phyloP scores from a whole-genome alignment of 202 grass and related monocot species.

The Digitaria exilis region DNA sequence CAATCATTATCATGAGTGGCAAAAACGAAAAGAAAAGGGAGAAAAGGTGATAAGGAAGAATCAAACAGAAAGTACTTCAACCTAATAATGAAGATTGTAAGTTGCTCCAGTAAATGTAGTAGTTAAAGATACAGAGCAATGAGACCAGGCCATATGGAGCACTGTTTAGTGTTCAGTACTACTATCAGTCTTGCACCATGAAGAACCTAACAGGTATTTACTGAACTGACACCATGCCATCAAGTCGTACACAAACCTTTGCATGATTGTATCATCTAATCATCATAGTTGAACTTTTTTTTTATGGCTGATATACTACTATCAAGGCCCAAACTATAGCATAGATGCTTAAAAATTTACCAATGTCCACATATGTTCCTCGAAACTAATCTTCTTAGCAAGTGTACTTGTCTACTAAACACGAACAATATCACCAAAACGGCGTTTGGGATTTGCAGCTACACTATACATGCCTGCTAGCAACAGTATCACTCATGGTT shows the following conservation, averaged over 20 bases:
- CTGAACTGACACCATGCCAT: not conserved
- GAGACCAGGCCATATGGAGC: not conserved
- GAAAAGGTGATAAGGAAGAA: not conserved
- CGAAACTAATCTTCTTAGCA: not conserved
- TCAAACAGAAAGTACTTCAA: conserved; percentile 18
- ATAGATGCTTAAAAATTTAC: not conserved
- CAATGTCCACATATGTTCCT: not conserved
- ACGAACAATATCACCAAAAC: not conserved
- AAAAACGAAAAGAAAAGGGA: not conserved
- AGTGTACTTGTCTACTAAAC: not conserved
- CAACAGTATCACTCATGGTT: not conserved
- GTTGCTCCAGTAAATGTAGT: conserved; percentile 6
- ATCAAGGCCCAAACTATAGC: not conserved
- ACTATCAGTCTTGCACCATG: not conserved
- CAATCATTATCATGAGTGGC: conserved; percentile 43
- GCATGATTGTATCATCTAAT: not conserved
- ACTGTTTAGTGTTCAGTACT: not conserved
- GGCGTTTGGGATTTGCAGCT: not conserved
- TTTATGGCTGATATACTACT: not conserved
- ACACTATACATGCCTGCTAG: no score
- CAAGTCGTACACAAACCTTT: not conserved
- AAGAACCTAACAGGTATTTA: not conserved
- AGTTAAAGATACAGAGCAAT: not conserved
- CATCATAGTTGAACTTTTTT: not conserved
- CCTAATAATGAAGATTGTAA: conserved; percentile 34